A percentile compares a stretch with the other conserved stretches of the same genome.
These are phyloP conservation scores for Talaromyces albobiverticillius DNA, from an alignment of 2,329 filamentous ascomycete species.

Conservation along the genomic window DNA sequence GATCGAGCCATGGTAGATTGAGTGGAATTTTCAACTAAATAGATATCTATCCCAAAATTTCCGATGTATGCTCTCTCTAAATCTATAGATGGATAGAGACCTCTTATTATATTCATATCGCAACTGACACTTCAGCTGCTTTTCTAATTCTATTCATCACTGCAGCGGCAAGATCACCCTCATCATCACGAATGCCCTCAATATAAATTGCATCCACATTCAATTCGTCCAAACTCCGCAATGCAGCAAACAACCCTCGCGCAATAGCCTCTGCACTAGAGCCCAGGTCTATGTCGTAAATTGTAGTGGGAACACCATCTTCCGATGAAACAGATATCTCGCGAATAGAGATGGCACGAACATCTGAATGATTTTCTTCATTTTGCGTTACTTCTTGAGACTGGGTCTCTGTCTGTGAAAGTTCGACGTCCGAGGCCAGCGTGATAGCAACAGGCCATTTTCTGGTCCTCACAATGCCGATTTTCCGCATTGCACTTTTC, in stretches of 20 bases:
- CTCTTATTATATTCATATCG: conserved; percentile 36
- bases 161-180: conserved; percentile 78
- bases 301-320: background rate
- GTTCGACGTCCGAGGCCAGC: conserved; percentile 15
- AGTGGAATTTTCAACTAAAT: background rate
- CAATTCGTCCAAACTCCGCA: conserved; percentile 78
- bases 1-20: background rate
- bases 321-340: background rate
- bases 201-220: conserved; percentile 83
- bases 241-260: conserved; percentile 79
- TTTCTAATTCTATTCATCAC: conserved; percentile 82
- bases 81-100: background rate
- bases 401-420: conserved; percentile 13
- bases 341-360: background rate
- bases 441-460: conserved; percentile 32
- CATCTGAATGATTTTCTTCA: background rate
- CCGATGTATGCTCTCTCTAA: background rate
- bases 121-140: conserved; percentile 60
- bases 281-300: conserved; percentile 71
- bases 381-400: background rate
- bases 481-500: conserved; percentile 18
- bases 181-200: conserved; percentile 71
- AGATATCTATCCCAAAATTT: background rate
- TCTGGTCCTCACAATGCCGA: conserved; percentile 42
- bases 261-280: conserved; percentile 70